A percentile compares a stretch with the other conserved stretches of the same genome.
Conservation (phyloP, 139 green algal species). For the Monoraphidium neglectum region DNA sequence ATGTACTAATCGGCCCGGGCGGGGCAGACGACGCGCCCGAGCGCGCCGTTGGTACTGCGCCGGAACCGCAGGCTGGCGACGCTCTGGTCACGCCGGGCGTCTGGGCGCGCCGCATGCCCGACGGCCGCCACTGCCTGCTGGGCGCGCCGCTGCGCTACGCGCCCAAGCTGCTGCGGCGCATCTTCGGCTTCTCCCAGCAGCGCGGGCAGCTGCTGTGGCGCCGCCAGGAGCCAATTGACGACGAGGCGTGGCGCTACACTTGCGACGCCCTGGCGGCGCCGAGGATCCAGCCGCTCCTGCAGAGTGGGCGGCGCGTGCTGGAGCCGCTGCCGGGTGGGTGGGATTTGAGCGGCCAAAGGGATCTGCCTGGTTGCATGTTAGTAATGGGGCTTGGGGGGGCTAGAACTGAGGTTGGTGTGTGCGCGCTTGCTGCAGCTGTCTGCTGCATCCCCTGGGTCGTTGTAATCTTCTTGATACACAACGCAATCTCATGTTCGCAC, state of each 20-base stretch:
- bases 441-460: neutral
- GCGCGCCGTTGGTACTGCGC: too few species aligned
- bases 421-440: neutral
- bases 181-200: conserved; percentile 10
- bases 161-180: conserved; percentile 3
- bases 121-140: conserved; percentile 5
- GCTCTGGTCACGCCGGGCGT: neutral
- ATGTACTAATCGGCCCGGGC: too few species aligned
- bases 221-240: neutral
- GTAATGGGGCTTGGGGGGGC: neutral
- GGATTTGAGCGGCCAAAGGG: neutral
- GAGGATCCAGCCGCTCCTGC: conserved; percentile 8
- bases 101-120: neutral
- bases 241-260: neutral
- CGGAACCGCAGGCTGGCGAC: too few species aligned
- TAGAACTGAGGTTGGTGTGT: neutral
- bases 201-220: conserved; percentile 8
- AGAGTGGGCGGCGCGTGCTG: neutral
- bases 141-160: neutral
- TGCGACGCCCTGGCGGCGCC: neutral
- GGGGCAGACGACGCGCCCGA: too few species aligned
- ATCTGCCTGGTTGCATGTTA: neutral
- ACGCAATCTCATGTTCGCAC: too few species aligned
- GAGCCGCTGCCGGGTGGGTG: conserved; percentile 9
- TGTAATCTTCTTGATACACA: neutral